Evolutionary conservation across 768 basidiomycete species (phyloP), one percentile per base, ranked within the genome.

Genomic region (Lactifluus hygrophoroides): DNA sequence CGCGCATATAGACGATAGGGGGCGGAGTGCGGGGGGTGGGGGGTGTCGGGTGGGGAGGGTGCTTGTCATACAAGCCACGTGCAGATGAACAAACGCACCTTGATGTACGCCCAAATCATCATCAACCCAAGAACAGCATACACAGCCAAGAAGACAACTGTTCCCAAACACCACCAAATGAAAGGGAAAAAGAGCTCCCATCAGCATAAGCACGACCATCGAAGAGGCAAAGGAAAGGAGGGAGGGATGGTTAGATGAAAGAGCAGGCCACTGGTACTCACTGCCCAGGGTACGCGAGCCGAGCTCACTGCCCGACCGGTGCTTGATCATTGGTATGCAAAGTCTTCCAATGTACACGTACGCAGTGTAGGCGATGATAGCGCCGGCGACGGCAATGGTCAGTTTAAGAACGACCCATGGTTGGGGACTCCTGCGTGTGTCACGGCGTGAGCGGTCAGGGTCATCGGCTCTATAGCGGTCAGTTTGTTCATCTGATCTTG

Each of bases 301-400:
- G 5, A 79, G 70, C 3, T 79, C 79, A 13, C 67, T 66, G 2
- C 62, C 60, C 53, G 72, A 70, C 47, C 74, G 67, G 48, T 73
- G 67, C 62, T 72, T 72, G n/a, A 94, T 78, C 80, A 89, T 86
- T 17, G 84, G 81, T 37, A 82, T 74, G 66, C 85, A 87, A 7
- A 93, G 76, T 54, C 84, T 72, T 0, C 77, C 88, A 25, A 89
- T 77, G 67, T 91, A 91, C 2, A 93, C 91, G 68, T 94, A 95
- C 25, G 70, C 75, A 4, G 84, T 67, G 70, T 91, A 93, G 1
- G 71, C 82, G 59, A 84, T 77, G 57, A 93, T 74, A 0, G 74
- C 85, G 21, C 80, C 16, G 0, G 83, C 78, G 2, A 93, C 51
- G 4, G 71, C 76, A 27, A 92, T 75, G 66, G 83, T 75, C 35